Percentiles rank a stretch among this genome's conserved stretches.
Conservation (phyloP, 2,329 filamentous ascomycete species). For the Epichloe scottii region DNA sequence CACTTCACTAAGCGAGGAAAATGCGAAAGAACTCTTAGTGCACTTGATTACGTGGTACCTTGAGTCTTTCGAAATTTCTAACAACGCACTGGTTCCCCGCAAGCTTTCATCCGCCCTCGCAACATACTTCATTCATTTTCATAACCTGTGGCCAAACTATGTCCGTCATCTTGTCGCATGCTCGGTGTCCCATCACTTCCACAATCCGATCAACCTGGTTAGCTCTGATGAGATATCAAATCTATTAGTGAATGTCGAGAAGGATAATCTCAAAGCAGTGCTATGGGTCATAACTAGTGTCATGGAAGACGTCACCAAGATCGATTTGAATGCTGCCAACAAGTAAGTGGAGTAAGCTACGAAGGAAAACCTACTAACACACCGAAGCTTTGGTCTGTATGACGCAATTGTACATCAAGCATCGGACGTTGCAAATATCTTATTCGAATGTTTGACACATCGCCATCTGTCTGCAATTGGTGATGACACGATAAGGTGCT, state of each 20-base stretch:
- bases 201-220: conserved; percentile 11
- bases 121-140: conserved; percentile 62
- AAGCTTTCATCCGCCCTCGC: conserved; percentile 70
- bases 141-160: conserved; percentile 52
- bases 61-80: conserved; percentile 35
- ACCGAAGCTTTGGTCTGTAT: conserved; percentile 25
- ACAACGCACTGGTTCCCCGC: conserved; percentile 49
- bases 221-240: conserved; percentile 28
- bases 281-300: conserved; percentile 46
- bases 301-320: conserved; percentile 34
- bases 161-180: conserved; percentile 48
- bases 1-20: conserved; percentile 39
- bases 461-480: conserved; percentile 24
- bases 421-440: conserved; percentile 26
- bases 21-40: conserved; percentile 45
- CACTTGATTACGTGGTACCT: conserved; percentile 53
- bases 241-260: conserved; percentile 34
- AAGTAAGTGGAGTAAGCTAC: conserved; percentile 27
- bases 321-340: conserved; percentile 48
- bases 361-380: background rate
- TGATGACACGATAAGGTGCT: conserved; percentile 45
- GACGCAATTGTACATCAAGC: conserved; percentile 27
- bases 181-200: conserved; percentile 25
- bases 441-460: conserved; percentile 22
- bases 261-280: conserved; percentile 37